phyloP scores from a whole-genome alignment of 306 rosid species.

The Inga leiocalycina region DNA sequence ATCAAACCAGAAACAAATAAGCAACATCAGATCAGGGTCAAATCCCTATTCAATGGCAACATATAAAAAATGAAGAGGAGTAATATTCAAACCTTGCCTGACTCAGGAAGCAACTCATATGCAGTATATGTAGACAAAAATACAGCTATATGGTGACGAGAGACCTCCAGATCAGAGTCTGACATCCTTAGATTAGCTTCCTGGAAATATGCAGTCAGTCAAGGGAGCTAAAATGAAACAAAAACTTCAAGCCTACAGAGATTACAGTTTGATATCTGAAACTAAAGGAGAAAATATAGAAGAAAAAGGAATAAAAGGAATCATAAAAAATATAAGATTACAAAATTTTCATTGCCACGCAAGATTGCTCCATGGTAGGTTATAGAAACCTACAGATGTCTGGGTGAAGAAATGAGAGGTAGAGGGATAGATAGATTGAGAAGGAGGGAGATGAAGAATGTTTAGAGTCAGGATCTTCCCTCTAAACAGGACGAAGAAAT shows the following conservation, averaged over 20 bases:
- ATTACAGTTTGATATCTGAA: constrained; percentile 11
- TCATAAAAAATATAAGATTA: background rate
- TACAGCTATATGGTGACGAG: constrained; percentile 66
- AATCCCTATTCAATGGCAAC: background rate
- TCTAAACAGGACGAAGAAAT: too few relatives aligned
- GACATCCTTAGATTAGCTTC: constrained; percentile 60
- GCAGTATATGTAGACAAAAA: constrained; percentile 71
- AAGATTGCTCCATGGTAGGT: background rate
- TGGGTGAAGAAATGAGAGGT: too few relatives aligned
- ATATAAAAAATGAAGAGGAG: constrained; percentile 34
- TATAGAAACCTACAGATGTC: too few relatives aligned
- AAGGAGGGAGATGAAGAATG: too few relatives aligned
- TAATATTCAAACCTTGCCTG: constrained; percentile 84
- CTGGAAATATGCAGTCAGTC: constrained; percentile 48
- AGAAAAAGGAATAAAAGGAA: constrained; percentile 19
- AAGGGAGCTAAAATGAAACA: constrained; percentile 34
- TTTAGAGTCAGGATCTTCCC: too few relatives aligned
- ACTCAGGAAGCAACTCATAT: constrained; percentile 86
- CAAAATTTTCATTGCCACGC: background rate
- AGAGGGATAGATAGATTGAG: too few relatives aligned
- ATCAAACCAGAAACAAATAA: constrained; percentile 35
- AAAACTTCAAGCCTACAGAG: constrained; percentile 33
- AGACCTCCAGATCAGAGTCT: constrained; percentile 60
- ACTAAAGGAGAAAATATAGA: constrained; percentile 3
- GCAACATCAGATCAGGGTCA: constrained; percentile 23